Evolutionary conservation across 208 protist species (phyloP).

Genomic region (Leptomonas seymouri): DNA sequence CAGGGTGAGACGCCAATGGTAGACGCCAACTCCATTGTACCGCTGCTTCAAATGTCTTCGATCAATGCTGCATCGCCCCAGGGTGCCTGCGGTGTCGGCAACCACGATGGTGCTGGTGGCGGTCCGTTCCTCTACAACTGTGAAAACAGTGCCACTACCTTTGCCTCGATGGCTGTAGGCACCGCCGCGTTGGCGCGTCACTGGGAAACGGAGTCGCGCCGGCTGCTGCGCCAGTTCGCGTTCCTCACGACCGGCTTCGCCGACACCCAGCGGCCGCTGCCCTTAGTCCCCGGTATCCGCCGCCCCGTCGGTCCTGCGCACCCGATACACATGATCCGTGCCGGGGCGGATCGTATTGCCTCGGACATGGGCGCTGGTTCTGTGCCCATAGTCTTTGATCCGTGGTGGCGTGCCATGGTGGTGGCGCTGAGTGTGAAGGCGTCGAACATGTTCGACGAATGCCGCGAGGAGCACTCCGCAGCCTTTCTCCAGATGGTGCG

Average conservation of each 20-base stretch:
- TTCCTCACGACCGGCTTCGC: conserved; percentile 57
- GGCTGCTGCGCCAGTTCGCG: conserved; percentile 51
- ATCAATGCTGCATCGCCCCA: neutral
- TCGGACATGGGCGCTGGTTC: conserved; percentile 33
- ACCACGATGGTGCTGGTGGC: conserved; percentile 3
- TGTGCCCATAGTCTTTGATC: conserved; percentile 80
- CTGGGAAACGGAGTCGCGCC: conserved; percentile 48
- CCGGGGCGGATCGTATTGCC: conserved; percentile 43
- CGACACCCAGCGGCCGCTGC: conserved; percentile 17
- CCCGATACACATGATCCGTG: conserved; percentile 47
- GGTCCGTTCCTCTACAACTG: neutral
- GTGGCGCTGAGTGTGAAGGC: conserved; percentile 81
- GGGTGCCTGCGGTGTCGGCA: neutral
- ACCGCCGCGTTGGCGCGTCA: conserved; percentile 7
- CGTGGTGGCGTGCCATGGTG: conserved; percentile 87
- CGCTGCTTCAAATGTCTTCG: conserved; percentile 45
- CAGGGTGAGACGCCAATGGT: conserved; percentile 62
- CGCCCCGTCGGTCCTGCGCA: conserved; percentile 39
- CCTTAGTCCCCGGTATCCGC: conserved; percentile 34
- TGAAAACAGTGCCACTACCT: neutral
- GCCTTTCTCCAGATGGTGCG: conserved; percentile 19
- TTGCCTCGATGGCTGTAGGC: no score
- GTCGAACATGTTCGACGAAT: conserved; percentile 79
- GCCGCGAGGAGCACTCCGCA: conserved; percentile 39
- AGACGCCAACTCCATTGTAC: conserved; percentile 76